Evolutionary conservation across 441 rosid genomes (phyloP), one percentile per base, ranked within the genome.

Genomic region (Corymbia calophylla): DNA sequence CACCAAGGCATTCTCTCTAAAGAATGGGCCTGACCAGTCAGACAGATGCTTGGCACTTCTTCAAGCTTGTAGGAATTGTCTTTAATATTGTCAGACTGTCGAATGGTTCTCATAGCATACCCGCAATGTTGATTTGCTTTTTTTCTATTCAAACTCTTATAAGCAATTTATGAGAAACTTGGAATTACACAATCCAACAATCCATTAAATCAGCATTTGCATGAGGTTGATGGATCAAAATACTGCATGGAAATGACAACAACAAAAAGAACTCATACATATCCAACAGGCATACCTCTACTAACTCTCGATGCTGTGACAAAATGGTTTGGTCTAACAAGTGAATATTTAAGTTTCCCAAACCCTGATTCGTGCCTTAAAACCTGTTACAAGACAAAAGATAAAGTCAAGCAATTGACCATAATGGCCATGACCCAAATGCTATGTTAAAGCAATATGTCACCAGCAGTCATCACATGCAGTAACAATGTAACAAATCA

Each of bases 351-450:
- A 47, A 93, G 90, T 31, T 91, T 93, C 68, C 92, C 92, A 89
- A 94, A 89, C 87, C 94, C 95, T 31, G 92, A 91, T 88, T 92
- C 95, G 91, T 94, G 94, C 92, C 92, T 93, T 86, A 96, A 89
- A 90, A 94, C 95, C 99, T 97, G 93, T 77, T 23, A 44, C n/a
- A 77, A 77, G 84, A 23, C 51, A 44, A 77, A 77, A 77, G 84
- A 77, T 77, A 23, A 73, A 73, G 82, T 73, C 47, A 73, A 73
- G 51, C 29, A 39, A 1, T 44, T 77, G 84, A 77, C n/a, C 84
- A 44, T 44, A 23, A 77, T 23, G 51, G 51, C 51, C 51, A 77
- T 23, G 51, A 77, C 51, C 84, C 84, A 44, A 51, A 39, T 73
- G 82, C 82, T 73, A 23, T 11, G 49, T 39, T 73, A 73, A 73